These are phyloP conservation scores for Rhodotorula sp. DNA, from an alignment of 1,284 basidiomycete genomes.

Conservation along the genomic window DNA sequence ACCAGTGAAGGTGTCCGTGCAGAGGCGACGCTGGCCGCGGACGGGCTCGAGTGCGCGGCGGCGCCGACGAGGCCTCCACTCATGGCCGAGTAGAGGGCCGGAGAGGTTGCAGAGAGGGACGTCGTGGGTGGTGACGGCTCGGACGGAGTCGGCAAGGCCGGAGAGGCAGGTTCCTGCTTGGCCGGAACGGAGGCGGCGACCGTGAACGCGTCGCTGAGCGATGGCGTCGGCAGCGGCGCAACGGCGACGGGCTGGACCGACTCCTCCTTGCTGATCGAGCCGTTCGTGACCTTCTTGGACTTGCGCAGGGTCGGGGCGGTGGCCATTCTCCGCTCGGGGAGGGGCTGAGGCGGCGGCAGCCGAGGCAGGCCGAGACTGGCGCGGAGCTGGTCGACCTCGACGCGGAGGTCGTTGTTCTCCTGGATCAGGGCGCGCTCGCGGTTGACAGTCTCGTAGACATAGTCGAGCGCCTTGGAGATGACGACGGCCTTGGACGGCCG, in stretches of 20 bases:
- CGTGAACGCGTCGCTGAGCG: neutral
- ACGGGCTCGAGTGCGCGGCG: neutral
- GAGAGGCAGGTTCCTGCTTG: slow-evolving; percentile 2
- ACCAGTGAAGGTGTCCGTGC: slow-evolving; percentile 1
- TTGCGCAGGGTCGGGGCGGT: slow-evolving; percentile 28
- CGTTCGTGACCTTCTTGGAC: slow-evolving; percentile 6
- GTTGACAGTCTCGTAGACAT: slow-evolving; percentile 42
- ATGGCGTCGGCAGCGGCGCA: neutral
- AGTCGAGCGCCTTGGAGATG: slow-evolving; percentile 67
- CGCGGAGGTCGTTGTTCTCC: slow-evolving; percentile 44
- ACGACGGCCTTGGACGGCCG: slow-evolving; percentile 91
- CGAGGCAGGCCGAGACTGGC: slow-evolving; percentile 39
- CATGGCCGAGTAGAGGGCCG: neutral
- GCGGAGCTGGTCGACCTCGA: slow-evolving; percentile 42
- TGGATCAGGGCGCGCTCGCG: slow-evolving; percentile 40
- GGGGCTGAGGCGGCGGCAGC: slow-evolving; percentile 35
- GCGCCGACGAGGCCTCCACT: neutral
- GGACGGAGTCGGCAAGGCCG: neutral
- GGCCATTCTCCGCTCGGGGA: slow-evolving; percentile 18
- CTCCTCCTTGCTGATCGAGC: neutral
- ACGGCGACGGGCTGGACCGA: no score
- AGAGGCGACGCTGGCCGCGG: neutral
- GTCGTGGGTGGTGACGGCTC: slow-evolving; percentile 1
- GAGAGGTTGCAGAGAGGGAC: neutral
- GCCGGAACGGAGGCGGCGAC: neutral